phyloP scores from a whole-genome alignment of 345 rosid genomes.

The Punica granatum region DNA sequence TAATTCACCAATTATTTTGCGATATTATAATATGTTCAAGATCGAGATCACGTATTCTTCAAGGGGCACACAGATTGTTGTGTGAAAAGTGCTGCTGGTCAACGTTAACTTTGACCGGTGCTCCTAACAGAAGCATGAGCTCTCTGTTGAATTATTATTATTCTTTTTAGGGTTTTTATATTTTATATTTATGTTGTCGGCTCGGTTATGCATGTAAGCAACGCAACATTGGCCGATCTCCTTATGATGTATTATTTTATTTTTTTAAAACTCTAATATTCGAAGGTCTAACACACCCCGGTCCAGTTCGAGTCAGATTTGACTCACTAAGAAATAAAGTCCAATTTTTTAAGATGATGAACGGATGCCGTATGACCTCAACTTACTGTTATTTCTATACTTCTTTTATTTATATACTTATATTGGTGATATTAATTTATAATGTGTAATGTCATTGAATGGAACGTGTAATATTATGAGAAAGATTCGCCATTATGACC shows the following conservation, averaged over 20 bases:
- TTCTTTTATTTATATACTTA: no score
- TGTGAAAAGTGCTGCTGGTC: neutral
- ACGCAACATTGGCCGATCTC: neutral
- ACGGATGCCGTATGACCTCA: no score
- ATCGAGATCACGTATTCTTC: neutral
- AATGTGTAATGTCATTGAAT: neutral
- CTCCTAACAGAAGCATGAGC: neutral
- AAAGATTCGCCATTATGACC: neutral
- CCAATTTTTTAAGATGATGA: no score
- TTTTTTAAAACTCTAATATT: no score
- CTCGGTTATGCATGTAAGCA: neutral
- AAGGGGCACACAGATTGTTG: neutral
- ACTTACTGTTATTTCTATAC: no score
- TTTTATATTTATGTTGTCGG: neutral
- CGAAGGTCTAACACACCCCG: no score
- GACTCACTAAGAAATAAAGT: no score
- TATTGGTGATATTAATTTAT: no score
- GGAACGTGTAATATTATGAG: neutral
- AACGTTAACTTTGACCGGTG: neutral
- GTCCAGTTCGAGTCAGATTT: no score
- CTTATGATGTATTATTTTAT: neutral
- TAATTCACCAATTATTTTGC: neutral
- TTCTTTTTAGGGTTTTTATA: neutral
- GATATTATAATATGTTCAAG: neutral
- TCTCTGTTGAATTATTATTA: neutral